Evolutionary conservation across 1,284 basidiomycete species (phyloP), one percentile per base, ranked within the genome.

Genomic region (Ustilago hordei): DNA sequence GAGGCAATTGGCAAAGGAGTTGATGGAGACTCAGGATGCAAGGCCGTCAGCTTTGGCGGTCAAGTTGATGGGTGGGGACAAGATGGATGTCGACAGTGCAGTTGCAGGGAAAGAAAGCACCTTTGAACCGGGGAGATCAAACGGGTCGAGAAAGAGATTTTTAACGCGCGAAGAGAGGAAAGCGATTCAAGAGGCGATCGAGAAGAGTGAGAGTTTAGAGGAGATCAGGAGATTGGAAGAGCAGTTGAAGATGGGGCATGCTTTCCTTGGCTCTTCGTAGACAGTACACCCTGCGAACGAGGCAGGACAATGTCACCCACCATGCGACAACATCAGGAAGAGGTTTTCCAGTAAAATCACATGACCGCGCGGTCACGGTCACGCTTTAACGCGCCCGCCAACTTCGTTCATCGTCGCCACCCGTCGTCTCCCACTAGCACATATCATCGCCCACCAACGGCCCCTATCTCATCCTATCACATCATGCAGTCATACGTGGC

Each of bases 131-230:
- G 86, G 85, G 19, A 79, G 75, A 32, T 62, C 75, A 7, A 73
- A 75, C 8, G 80, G 78, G 4, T 78, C 80, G 11, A 87, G 88
- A 66, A 89, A 94, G 8, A 90, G 94, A 58, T 87, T 95, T 80
- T 93, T 98, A 91, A 95, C 94, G 19, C 92, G 93, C 76, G 94
- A 96, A 81, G 95, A 98, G 85, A 93, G 93, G 84, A 92, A 93
- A 82, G 91, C 92, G 81, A 93, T 98, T 75, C 92, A 92, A 85
- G 91, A 92, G 69, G 95, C 95, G 17, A 95, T 98, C 82, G 93
- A 93, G 73, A 91, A 91, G 73, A 96, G 95, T 35, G 92, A 91
- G 58, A 95, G 93, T 53, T 91, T 95, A 66, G 96, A 98, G 81
- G 83, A 84, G 70, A 83, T 85, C 15, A 75, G 79, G 23, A 76